Base-by-base conservation (phyloP, 257 asterid species). In the Fraxinus americana region DNA sequence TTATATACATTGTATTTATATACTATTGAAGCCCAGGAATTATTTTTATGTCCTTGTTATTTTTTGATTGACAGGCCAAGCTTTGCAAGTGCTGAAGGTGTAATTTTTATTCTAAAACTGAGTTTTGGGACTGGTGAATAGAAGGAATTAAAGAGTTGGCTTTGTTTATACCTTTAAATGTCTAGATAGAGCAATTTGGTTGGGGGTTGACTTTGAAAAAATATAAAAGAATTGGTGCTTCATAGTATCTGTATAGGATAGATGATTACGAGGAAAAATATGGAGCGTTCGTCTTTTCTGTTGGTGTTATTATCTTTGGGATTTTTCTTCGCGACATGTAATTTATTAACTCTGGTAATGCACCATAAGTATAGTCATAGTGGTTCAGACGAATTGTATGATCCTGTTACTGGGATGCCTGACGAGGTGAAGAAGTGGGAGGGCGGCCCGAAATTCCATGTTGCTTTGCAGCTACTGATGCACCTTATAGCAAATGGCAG, bases 401-500 rank as follows among this genome's bases (percentile, higher is more conserved):
- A 89, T 83, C 94, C 97, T 4, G 83, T 87, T 48, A 83, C 79
- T 57, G 73, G 81, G 9, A 86, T 73, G 87, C 97, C 90, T 25
- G 85, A 50, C 4, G 84, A 75, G 69, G 66, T 73, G 78, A 83
- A 61, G 65, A 59, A 27, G 11, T 88, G 71, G 43, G 86, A 65
- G 29, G 76, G 39, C 34, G 87, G 88, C 75, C 76, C 81, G 7
- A 93, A 87, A 81, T 96, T 82, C 76, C 98, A 95, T 79, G 96
- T 93, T 78, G 98, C 92, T 10, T 72, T 95, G 78, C 99, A 2
- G 98, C 98, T 13, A 93, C 98, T 0, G 96, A 91, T 80, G 96
- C 97, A 1, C 87, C 94, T 71, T 95, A 95, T 78, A 91, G 97
- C 80, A 90, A 88, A 84, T 95, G 99, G 99, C 99, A 95, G 75